These are phyloP conservation scores for Venturia asperata DNA, from an alignment of 2,329 filamentous ascomycete genomes.

Conservation along the genomic window DNA sequence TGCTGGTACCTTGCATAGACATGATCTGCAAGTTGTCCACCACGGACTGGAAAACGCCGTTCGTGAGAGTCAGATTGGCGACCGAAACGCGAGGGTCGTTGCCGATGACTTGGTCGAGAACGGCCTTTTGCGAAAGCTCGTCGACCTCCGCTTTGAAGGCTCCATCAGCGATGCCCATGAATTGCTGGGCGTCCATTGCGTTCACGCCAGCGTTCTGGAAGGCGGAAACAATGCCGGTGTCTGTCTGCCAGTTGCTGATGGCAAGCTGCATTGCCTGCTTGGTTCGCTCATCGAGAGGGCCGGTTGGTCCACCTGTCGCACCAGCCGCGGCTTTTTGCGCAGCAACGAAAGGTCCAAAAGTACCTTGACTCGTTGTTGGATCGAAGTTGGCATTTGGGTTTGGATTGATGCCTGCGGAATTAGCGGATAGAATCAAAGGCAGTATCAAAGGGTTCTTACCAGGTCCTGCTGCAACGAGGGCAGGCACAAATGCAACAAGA, in stretches of 20 bases:
- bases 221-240: constrained; percentile 34
- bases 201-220: constrained; percentile 31
- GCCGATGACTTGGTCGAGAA: constrained; percentile 22
- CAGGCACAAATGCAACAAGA: background rate
- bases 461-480: background rate
- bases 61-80: constrained; percentile 33
- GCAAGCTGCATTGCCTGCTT: constrained; percentile 23
- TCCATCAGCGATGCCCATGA: constrained; percentile 33
- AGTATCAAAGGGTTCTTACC: background rate
- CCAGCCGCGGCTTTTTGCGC: constrained; percentile 4
- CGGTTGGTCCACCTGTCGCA: constrained; percentile 19
- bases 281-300: constrained; percentile 11
- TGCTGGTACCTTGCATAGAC: constrained; percentile 27
- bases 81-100: constrained; percentile 26
- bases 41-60: constrained; percentile 34
- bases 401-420: constrained; percentile 15
- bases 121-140: constrained; percentile 34
- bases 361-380: constrained; percentile 18
- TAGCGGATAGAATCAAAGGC: background rate
- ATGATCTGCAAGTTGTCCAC: constrained; percentile 34
- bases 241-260: constrained; percentile 33
- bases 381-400: constrained; percentile 20
- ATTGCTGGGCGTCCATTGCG: constrained; percentile 31
- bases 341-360: constrained; percentile 18
- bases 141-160: constrained; percentile 35